Base-by-base conservation (phyloP, 306 rosid genomes). In the Rubus parviflorus region DNA sequence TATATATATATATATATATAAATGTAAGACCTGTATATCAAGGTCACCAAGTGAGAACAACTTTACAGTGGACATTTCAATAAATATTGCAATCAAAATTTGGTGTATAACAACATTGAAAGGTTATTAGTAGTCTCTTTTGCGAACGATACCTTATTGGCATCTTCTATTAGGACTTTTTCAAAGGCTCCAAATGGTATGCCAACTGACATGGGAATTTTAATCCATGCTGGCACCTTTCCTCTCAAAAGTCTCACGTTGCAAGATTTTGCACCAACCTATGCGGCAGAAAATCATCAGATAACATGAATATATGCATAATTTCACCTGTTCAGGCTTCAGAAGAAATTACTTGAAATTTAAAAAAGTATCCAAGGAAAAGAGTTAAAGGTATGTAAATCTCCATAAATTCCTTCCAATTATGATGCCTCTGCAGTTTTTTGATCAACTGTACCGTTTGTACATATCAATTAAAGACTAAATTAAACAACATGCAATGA, bases 241-340 rank as follows among this genome's bases (percentile, higher is more conserved):
- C 47, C 74, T 60, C 68, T 54, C 52, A 84, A 68, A 61, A 72
- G 40, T 42, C 47, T 73, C 43, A 77, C 49, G 64, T 80, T 77
- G 79, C 77, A 77, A n/a, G 87, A 84, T 61, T 84, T 80, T n/a
- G 79, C 74, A 35, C 87, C 87, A 68, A 80, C 84, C 84, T 84
- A 40, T 42, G 19, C 11, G 25, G 75, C 38, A 67, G 35, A 67
- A 77, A 25, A 64, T 40, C 52, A 60, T 74, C 46, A 78, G 48
- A 10, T 52, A 3, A 30, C 49, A 41, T 51, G 62, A 77, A 30
- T 41, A 25, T 3, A 45, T 23, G 11, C 4, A 23, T 23, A 15
- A 67, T 56, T 19, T n/a, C 13, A 25, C 22, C 22, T 8, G 7
- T 47, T 25, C 20, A 45, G 25, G 37, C 53, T 22, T 68, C 20